Evolutionary conservation across 2,329 filamentous ascomycete species (phyloP).

Genomic region (Verticillium nonalfalfae): DNA sequence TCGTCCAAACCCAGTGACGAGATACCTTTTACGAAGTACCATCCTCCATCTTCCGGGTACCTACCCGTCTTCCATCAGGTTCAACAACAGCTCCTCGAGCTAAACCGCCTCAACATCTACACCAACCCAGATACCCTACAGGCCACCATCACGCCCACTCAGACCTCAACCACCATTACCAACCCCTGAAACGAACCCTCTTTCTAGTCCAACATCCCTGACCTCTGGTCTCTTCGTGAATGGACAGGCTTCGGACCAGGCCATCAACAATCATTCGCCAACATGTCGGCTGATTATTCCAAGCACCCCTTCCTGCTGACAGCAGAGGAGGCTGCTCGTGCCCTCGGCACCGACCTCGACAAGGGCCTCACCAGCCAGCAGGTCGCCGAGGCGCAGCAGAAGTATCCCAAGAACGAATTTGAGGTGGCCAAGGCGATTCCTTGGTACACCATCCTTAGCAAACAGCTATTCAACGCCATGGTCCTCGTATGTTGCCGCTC

Average conservation of each 20-base stretch:
- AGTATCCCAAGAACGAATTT: slow-evolving; percentile 64
- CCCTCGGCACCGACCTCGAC: slow-evolving; percentile 58
- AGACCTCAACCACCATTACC: not conserved
- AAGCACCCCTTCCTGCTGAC: slow-evolving; percentile 56
- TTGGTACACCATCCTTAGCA: slow-evolving; percentile 65
- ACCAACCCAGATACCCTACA: not conserved
- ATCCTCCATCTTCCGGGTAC: not conserved
- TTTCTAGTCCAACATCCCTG: too few relatives aligned
- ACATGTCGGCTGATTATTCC: slow-evolving; percentile 40
- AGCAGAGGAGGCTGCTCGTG: slow-evolving; percentile 54
- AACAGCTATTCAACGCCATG: slow-evolving; percentile 74
- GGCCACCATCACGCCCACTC: not conserved
- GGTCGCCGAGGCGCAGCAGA: slow-evolving; percentile 50
- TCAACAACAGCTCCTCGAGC: not conserved
- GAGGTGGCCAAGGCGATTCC: slow-evolving; percentile 61
- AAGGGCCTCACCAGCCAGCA: slow-evolving; percentile 58
- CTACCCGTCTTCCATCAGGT: not conserved
- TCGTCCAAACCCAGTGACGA: not conserved
- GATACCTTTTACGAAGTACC: not conserved
- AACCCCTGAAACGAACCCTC: too few relatives aligned
- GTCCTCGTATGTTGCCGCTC: slow-evolving; percentile 47
- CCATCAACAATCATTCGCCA: slow-evolving; percentile 11
- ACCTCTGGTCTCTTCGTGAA: slow-evolving; percentile 4
- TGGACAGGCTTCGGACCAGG: not conserved
- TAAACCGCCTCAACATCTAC: not conserved